phyloP scores from a whole-genome alignment of 768 basidiomycete genomes.

The Russula virescens region DNA sequence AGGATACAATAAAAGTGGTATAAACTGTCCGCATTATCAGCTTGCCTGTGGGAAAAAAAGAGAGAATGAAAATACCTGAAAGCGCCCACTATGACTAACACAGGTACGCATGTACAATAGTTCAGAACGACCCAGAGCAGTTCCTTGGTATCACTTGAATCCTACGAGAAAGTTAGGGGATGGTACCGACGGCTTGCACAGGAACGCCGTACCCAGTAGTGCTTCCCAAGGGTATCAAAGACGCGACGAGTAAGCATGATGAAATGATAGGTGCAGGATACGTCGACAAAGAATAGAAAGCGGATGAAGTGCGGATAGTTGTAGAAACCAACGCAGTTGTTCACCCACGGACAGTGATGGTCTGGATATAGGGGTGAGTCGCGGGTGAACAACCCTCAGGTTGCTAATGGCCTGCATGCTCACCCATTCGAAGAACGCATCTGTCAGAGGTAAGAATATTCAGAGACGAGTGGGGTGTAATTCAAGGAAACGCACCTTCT shows the following conservation, averaged over 20 bases:
- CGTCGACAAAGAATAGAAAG: constrained; percentile 87
- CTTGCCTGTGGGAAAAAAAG: neutral
- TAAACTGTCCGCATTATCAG: constrained; percentile 43
- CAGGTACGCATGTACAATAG: constrained; percentile 78
- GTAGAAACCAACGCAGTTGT: constrained; percentile 90
- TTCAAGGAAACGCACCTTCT: constrained; percentile 48
- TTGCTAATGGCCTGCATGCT: constrained; percentile 22
- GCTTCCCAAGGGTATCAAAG: constrained; percentile 37
- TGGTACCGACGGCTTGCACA: constrained; percentile 18
- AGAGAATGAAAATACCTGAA: constrained; percentile 59
- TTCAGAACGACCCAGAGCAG: constrained; percentile 86
- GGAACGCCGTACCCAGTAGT: constrained; percentile 45
- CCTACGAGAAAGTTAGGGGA: constrained; percentile 38
- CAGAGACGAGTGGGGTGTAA: neutral
- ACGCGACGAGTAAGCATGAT: constrained; percentile 73
- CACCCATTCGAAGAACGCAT: constrained; percentile 88
- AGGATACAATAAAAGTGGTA: constrained; percentile 80
- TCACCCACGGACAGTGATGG: constrained; percentile 90
- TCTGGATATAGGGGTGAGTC: constrained; percentile 39
- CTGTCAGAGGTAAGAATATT: constrained; percentile 32
- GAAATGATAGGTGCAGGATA: constrained; percentile 85
- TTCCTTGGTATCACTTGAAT: constrained; percentile 60
- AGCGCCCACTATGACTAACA: constrained; percentile 77
- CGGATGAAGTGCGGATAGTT: constrained; percentile 89
- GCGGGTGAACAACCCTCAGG: neutral